Evolutionary conservation across 768 basidiomycete genomes (phyloP), one percentile per base, ranked within the genome.

Genomic region (Termitomyces sp.): DNA sequence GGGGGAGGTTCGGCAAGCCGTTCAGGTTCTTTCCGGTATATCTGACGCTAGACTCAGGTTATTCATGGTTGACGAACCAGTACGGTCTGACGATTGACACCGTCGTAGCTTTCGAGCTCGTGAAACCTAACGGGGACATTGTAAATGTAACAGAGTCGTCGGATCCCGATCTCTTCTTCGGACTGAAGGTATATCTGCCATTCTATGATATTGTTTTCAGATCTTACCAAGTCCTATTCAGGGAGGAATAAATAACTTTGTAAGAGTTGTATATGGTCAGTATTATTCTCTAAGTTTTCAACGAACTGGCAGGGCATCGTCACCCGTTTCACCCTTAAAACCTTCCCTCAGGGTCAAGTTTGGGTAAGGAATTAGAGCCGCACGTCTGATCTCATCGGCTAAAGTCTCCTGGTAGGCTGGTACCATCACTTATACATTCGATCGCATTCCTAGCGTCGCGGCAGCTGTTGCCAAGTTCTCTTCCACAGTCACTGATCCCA

Each of bases 201-300:
- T 37, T 42, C 18, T 2, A 28, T 18, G 24, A 24, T 16, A 8
- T 51, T 18, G 4, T 31, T 49, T 5, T 18, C 22, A 16, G 8
- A 46, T 41, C 13, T 24, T 10, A 3, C 10, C n/a, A 18, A 46
- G 37, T 34, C 4, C 36, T 28, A 26, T 20, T 2, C 59, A 85
- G 82, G 86, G 86, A 33, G 85, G 85, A 10, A 66, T 75, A 61
- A 86, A 88, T 60, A 88, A 87, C 60, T 86, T 84, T 57, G 77
- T 72, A 39, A 33, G 62, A 8, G 4, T 6, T 13, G 37, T 52
- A n/a, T 28, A 26, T 37, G 15, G n/a, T 13, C 15, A 20, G n/a
- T 29, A 39, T n/a, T 3, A 15, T 24, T 20, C 10, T 13, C 29
- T 29, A 34, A 26, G 4, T 22, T 39, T 9, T 20, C 13, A 34